Percentiles rank a stretch among this genome's conserved stretches.
phyloP scores from a whole-genome alignment of 2,329 filamentous ascomycete genomes.

The Talaromyces sp. region DNA sequence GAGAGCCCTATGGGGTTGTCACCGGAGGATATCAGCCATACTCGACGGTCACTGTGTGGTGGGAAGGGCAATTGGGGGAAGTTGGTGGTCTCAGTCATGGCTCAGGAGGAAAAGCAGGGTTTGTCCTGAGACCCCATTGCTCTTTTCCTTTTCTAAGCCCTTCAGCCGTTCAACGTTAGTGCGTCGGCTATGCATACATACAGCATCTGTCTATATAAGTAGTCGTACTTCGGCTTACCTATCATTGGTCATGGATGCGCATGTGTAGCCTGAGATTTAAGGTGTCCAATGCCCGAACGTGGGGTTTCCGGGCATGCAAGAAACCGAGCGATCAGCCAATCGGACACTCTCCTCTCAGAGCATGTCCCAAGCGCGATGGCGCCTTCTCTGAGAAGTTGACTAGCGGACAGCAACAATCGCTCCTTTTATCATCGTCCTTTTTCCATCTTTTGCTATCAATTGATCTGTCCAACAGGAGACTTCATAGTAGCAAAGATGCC shows the following conservation, averaged over 20 bases:
- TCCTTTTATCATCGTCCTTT: background rate
- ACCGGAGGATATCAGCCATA: slow-evolving; percentile 88
- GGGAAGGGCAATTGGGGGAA: slow-evolving; percentile 49
- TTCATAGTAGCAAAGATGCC: slow-evolving; percentile 29
- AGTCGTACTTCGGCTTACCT: no score
- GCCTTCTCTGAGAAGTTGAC: background rate
- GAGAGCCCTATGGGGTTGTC: slow-evolving; percentile 80
- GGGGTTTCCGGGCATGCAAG: slow-evolving; percentile 7
- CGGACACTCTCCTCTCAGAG: background rate
- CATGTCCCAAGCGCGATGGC: slow-evolving; percentile 6
- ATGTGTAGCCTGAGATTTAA: background rate
- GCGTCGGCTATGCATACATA: background rate
- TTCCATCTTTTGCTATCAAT: slow-evolving; percentile 14
- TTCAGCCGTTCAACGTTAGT: background rate
- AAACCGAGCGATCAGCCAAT: background rate
- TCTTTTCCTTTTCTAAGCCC: background rate
- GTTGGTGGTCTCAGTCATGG: slow-evolving; percentile 35
- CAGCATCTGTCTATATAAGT: background rate
- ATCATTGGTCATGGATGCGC: no score
- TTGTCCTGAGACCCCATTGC: slow-evolving; percentile 21
- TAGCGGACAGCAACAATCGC: slow-evolving; percentile 9
- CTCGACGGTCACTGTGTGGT: slow-evolving; percentile 63
- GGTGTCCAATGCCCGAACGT: slow-evolving; percentile 4
- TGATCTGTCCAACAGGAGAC: slow-evolving; percentile 3
- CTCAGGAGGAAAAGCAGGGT: slow-evolving; percentile 20